These are phyloP conservation scores for Scheffersomyces stambukii DNA, from an alignment of 1,139 yeast genomes.

Conservation along the genomic window DNA sequence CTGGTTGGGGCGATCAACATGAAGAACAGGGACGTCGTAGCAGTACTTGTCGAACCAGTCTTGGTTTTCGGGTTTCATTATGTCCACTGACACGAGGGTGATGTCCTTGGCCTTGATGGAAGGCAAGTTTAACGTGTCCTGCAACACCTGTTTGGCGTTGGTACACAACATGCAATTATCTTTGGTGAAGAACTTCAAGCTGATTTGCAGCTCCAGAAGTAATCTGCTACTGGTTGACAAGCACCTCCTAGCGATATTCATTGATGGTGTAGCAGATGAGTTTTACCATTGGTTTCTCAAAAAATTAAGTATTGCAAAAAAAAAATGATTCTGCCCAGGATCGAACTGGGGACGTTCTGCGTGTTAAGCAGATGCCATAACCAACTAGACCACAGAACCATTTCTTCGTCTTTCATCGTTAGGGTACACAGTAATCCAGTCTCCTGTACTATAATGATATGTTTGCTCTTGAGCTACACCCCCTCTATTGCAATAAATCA, in stretches of 20 bases:
- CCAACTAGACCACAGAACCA: constrained; percentile 90
- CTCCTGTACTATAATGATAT: too few species aligned
- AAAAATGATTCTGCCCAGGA: constrained; percentile 93
- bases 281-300: background rate
- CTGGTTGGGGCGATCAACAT: constrained; percentile 51
- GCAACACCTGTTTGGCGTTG: constrained; percentile 57
- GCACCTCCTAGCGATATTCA: background rate
- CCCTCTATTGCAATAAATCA: too few species aligned
- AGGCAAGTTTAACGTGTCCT: constrained; percentile 33
- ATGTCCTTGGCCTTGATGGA: constrained; percentile 20
- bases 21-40: constrained; percentile 87
- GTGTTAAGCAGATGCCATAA: constrained; percentile 99
- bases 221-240: background rate
- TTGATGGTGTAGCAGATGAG: background rate
- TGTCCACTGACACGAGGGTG: constrained; percentile 54
- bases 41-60: constrained; percentile 81
- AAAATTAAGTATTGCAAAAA: constrained; percentile 9
- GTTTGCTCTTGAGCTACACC: too few species aligned
- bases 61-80: constrained; percentile 60
- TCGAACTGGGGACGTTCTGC: constrained; percentile 99
- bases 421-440: too few species aligned
- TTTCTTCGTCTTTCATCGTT: constrained; percentile 11
- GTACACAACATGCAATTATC: constrained; percentile 77
- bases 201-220: constrained; percentile 3
- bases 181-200: constrained; percentile 67